phyloP scores from a whole-genome alignment of 768 basidiomycete genomes.

The Cyclocybe aegerita region DNA sequence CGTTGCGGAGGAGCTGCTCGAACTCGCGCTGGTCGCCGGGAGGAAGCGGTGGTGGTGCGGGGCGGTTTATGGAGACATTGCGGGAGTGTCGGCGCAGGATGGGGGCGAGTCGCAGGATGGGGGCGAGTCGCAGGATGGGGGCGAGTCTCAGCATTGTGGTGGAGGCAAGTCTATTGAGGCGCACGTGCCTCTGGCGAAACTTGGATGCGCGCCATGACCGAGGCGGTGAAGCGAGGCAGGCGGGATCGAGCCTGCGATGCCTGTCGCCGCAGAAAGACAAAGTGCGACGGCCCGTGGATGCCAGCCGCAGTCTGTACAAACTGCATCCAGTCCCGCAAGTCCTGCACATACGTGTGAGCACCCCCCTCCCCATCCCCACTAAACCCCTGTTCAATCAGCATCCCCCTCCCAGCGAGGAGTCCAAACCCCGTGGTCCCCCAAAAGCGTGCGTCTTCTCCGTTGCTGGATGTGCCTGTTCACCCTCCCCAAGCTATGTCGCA shows the following conservation, averaged over 20 bases:
- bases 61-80: constrained; percentile 46
- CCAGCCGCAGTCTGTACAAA: constrained; percentile 54
- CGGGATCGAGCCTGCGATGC: constrained; percentile 59
- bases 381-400: constrained; percentile 1
- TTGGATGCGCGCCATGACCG: too few relatives aligned
- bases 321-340: constrained; percentile 48
- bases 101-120: constrained; percentile 3
- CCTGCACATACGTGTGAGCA: constrained; percentile 62
- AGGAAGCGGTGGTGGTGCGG: constrained; percentile 76
- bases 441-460: constrained; percentile 51
- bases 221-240: constrained; percentile 37
- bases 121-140: background rate
- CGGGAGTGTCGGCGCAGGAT: constrained; percentile 10
- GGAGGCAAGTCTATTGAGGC: background rate
- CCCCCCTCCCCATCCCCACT: background rate
- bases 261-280: constrained; percentile 58
- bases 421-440: constrained; percentile 65
- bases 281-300: constrained; percentile 59
- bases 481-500: constrained; percentile 47
- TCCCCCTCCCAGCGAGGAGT: constrained; percentile 47
- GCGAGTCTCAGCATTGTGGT: background rate
- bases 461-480: background rate
- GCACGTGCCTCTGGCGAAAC: too few relatives aligned
- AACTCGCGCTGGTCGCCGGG: constrained; percentile 80
- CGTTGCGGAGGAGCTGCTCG: constrained; percentile 73